Evolutionary conservation across 148 eudicot species (phyloP), one percentile per base, ranked within the genome.

Genomic region (Camellia japonica): DNA sequence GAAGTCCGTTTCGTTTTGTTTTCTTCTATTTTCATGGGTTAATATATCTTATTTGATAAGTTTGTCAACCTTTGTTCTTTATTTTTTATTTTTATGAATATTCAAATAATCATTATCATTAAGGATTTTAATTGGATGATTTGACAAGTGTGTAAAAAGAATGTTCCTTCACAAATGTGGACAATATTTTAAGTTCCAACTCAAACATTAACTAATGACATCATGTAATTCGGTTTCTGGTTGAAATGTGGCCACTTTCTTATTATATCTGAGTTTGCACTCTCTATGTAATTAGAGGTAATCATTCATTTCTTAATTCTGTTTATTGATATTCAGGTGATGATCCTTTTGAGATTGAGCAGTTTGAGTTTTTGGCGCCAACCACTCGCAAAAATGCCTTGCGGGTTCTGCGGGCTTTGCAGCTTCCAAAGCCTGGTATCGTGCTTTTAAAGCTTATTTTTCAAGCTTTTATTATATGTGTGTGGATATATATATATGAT

Each of bases 301-400:
- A 12, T 55, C 14, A 56, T 46, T 59, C 5, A 54, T 56, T 77
- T 9, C 43, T 18, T 56, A 23, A 63, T 80, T 62, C 38, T 18
- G n/a, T 80, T 77, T 78, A 64, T 51, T 59, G 55, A 14, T 83
- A 1, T 80, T 47, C 81, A 95, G 98, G 98, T 80, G 55, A 68
- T 77, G 90, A 79, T 80, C 75, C 12, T 84, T 43, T 67, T 63
- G 85, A 85, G 80, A 82, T 77, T 64, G 88, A 82, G n/a, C 90
- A 90, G n/a, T 96, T 93, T 86, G 95, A 92, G 80, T 89, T 93
- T 79, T 77, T 84, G 81, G 99, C 99, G n/a, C 99, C 99, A 79
- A 96, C 98, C 71, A 93, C 99, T 66, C 88, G 90, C 64, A 88
- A 90, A 82, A 96, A 96, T 90, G 89, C 92, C 73, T 82, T 96